These are phyloP conservation scores for Cucurbitaria berberidis DNA, from an alignment of 2,329 filamentous ascomycete species.

Conservation along the genomic window DNA sequence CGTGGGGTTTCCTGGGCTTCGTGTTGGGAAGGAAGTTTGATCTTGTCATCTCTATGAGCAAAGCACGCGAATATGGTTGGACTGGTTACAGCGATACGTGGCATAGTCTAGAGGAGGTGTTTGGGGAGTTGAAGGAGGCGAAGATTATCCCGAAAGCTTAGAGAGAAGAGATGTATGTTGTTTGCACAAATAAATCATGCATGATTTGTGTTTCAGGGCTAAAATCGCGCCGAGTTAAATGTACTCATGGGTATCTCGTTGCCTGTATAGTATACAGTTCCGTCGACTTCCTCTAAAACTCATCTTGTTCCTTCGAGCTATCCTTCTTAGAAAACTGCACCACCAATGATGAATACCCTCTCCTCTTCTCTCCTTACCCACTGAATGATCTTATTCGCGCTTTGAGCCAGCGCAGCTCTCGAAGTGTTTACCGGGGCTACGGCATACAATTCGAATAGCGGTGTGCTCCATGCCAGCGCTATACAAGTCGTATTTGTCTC, in stretches of 20 bases:
- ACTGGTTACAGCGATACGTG: constrained; percentile 48
- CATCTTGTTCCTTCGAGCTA: too few species aligned
- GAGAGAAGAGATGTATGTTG: not conserved
- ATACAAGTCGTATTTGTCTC: constrained; percentile 73
- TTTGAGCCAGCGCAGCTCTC: constrained; percentile 74
- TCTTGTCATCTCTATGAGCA: constrained; percentile 53
- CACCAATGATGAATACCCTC: constrained; percentile 93
- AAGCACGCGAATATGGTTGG: constrained; percentile 55
- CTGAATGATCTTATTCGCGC: constrained; percentile 85
- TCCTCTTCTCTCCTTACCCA: constrained; percentile 95
- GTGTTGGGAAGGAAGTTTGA: constrained; percentile 53
- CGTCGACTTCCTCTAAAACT: too few species aligned
- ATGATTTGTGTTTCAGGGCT: too few species aligned
- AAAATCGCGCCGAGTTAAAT: too few species aligned
- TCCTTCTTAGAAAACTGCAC: constrained; percentile 70
- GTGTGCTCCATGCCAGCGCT: constrained; percentile 88
- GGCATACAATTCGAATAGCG: constrained; percentile 91
- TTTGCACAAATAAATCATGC: not conserved
- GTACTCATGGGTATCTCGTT: not conserved
- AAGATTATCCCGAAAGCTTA: constrained; percentile 15
- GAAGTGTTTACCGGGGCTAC: constrained; percentile 77
- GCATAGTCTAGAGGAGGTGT: constrained; percentile 47
- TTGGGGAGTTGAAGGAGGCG: constrained; percentile 44
- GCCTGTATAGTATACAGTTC: too few species aligned
- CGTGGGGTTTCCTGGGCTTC: constrained; percentile 54